These are phyloP conservation scores for Lycium ferocissimum DNA, from an alignment of 257 asterid species.

Conservation along the genomic window DNA sequence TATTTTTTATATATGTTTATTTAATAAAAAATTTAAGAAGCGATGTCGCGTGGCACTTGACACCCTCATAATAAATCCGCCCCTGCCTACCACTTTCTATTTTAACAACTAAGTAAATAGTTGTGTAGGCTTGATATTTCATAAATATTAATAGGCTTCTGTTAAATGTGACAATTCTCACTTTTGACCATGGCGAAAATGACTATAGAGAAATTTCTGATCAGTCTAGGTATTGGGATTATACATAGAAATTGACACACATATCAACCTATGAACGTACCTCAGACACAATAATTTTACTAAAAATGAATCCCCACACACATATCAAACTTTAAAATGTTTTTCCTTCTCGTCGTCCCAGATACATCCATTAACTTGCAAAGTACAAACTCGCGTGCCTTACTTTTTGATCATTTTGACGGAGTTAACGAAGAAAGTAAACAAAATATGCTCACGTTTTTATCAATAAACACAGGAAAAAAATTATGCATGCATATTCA, in stretches of 20 bases:
- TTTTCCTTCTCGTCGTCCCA: no score
- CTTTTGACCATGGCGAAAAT: neutral
- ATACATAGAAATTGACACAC: neutral
- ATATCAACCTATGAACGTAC: neutral
- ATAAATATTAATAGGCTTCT: neutral
- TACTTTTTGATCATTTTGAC: no score
- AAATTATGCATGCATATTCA: neutral
- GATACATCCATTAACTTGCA: no score
- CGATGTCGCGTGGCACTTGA: no score
- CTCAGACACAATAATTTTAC: neutral
- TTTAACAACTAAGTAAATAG: neutral
- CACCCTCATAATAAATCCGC: no score
- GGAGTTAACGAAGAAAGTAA: no score
- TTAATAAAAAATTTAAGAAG: no score
- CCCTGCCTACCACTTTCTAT: neutral
- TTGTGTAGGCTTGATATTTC: neutral
- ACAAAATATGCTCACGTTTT: no score
- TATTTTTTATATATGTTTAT: no score
- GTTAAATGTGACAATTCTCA: neutral
- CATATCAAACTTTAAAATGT: no score
- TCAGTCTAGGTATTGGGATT: neutral
- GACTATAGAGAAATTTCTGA: neutral
- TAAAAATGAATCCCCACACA: constrained; percentile 9
- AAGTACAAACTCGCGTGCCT: no score
- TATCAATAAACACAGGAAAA: neutral